These are phyloP conservation scores for Tetrapyrgos nigripes DNA, from an alignment of 1,284 basidiomycete species.

Conservation along the genomic window DNA sequence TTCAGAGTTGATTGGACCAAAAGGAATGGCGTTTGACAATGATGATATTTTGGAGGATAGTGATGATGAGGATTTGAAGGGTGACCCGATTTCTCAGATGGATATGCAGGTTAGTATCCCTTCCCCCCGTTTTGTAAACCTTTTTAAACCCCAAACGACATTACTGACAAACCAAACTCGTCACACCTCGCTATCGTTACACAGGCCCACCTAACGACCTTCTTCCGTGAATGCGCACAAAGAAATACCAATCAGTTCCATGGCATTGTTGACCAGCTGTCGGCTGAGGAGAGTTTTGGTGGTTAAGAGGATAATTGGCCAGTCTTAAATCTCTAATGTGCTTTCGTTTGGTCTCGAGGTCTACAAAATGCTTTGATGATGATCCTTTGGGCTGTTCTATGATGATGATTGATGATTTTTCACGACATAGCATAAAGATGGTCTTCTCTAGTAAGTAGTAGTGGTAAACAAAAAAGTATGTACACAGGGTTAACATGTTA, in stretches of 20 bases:
- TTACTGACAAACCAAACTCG: too few relatives aligned
- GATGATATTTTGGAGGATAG: slow-evolving; percentile 72
- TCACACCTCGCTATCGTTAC: slow-evolving; percentile 7
- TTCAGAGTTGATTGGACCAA: slow-evolving; percentile 74
- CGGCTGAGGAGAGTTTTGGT: slow-evolving; percentile 74
- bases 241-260: slow-evolving; percentile 73
- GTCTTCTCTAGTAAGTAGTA: too few relatives aligned
- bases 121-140: slow-evolving; percentile 1
- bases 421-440: too few relatives aligned
- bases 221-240: slow-evolving; percentile 74
- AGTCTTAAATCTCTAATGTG: not conserved
- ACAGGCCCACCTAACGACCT: slow-evolving; percentile 70
- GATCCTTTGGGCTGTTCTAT: too few relatives aligned
- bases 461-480: too few relatives aligned
- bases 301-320: slow-evolving; percentile 60
- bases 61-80: slow-evolving; percentile 87
- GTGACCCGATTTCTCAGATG: slow-evolving; percentile 88
- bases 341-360: too few relatives aligned
- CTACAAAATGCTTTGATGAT: too few relatives aligned
- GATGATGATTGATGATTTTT: too few relatives aligned
- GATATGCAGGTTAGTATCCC: slow-evolving; percentile 87
- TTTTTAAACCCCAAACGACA: not conserved
- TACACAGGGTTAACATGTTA: too few relatives aligned
- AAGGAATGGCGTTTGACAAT: slow-evolving; percentile 71
- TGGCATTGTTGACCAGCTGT: slow-evolving; percentile 67